phyloP scores from a whole-genome alignment of 495 filamentous ascomycete species.

The Penicillium canescens region DNA sequence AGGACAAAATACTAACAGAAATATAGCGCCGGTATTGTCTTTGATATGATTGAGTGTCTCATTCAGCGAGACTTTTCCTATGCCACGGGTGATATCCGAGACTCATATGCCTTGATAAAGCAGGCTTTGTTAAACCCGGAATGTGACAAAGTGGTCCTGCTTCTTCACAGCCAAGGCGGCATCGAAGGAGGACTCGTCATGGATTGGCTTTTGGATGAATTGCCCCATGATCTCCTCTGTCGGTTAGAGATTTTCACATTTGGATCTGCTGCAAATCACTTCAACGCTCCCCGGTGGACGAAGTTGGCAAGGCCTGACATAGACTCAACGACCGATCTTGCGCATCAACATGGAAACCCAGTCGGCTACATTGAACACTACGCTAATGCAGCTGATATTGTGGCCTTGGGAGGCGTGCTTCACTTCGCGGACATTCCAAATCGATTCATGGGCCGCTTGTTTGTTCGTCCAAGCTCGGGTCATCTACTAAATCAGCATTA shows the following conservation, averaged over 20 bases:
- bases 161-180: conserved; percentile 81
- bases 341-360: conserved; percentile 18
- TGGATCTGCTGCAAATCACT: conserved; percentile 82
- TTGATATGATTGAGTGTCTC: conserved; percentile 75
- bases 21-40: conserved; percentile 57
- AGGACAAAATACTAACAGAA: background rate
- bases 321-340: background rate
- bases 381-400: conserved; percentile 73
- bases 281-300: conserved; percentile 70
- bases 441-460: conserved; percentile 75
- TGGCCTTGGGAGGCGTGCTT: conserved; percentile 73
- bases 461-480: conserved; percentile 63
- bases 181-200: conserved; percentile 73
- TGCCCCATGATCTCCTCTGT: conserved; percentile 63
- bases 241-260: conserved; percentile 87
- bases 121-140: conserved; percentile 35
- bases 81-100: conserved; percentile 66
- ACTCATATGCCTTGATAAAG: conserved; percentile 33
- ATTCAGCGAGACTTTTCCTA: conserved; percentile 76
- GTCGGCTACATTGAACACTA: conserved; percentile 85
- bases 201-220: conserved; percentile 77
- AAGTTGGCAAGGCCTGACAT: conserved; percentile 3
- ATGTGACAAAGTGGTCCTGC: conserved; percentile 71
- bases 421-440: conserved; percentile 52
- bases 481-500: conserved; percentile 85